Conservation (phyloP, 306 rosid species). For the Lithocarpus polystachyus region DNA sequence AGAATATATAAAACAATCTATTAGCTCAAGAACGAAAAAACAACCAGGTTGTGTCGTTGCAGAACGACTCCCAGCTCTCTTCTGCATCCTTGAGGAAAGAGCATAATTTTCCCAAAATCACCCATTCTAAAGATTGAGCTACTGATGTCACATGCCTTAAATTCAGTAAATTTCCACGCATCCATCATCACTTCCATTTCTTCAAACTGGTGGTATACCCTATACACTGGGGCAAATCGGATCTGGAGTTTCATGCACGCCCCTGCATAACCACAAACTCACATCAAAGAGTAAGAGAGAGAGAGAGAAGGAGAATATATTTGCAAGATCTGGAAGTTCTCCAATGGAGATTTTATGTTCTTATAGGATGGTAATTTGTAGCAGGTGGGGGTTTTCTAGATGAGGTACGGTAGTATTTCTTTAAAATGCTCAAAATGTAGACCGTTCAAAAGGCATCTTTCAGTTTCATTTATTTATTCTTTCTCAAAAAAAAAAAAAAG, state of each 20-base stretch:
- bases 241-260: background rate
- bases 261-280: background rate
- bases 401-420: too few relatives aligned
- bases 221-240: background rate
- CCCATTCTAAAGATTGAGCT: constrained; percentile 9
- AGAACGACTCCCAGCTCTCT: constrained; percentile 32
- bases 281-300: background rate
- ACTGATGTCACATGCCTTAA: background rate
- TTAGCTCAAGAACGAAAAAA: too few relatives aligned
- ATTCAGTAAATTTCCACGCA: background rate
- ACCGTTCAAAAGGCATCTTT: constrained; percentile 4
- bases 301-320: background rate
- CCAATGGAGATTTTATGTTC: background rate
- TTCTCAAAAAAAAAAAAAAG: too few relatives aligned
- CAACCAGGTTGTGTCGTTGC: background rate
- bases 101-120: constrained; percentile 5
- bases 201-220: background rate
- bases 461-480: background rate
- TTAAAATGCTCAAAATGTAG: background rate
- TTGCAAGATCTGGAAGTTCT: too few relatives aligned
- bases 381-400: background rate
- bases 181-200: background rate
- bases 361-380: background rate
- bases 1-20: too few relatives aligned
- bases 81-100: background rate